Conservation (phyloP, 257 asterid genomes). For the Agastache rugosa region DNA sequence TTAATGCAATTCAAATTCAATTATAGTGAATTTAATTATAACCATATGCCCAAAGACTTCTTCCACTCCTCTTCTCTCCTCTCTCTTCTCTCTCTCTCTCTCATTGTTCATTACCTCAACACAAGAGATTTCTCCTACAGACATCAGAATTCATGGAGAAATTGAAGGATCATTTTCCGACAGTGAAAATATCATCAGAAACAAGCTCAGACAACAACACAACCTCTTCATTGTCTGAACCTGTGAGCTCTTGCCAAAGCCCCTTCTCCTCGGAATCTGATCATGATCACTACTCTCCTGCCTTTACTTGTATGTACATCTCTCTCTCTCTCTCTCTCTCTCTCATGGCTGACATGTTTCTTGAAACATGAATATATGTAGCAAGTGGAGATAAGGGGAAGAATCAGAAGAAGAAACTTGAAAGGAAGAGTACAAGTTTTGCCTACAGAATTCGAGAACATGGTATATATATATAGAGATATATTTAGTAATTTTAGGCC, state of each 20-base stretch:
- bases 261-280: neutral
- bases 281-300: neutral
- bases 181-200: neutral
- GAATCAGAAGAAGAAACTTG: neutral
- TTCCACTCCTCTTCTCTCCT: neutral
- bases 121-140: neutral
- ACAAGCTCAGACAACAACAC: slow-evolving; percentile 2
- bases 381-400: neutral
- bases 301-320: neutral
- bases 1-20: slow-evolving; percentile 16
- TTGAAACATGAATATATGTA: neutral
- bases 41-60: neutral
- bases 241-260: slow-evolving; percentile 7
- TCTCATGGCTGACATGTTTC: neutral
- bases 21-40: neutral
- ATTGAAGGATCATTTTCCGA: neutral
- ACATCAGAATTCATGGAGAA: neutral
- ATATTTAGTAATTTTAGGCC: too few species aligned
- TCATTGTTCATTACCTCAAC: neutral
- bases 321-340: neutral
- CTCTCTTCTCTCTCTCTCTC: neutral
- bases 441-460: slow-evolving; percentile 15
- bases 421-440: slow-evolving; percentile 7
- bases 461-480: too few species aligned
- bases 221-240: neutral